Percentiles rank a stretch among this genome's conserved stretches.
Conservation (phyloP, 176 grass and related monocot species). For the Phyllostachys edulis region DNA sequence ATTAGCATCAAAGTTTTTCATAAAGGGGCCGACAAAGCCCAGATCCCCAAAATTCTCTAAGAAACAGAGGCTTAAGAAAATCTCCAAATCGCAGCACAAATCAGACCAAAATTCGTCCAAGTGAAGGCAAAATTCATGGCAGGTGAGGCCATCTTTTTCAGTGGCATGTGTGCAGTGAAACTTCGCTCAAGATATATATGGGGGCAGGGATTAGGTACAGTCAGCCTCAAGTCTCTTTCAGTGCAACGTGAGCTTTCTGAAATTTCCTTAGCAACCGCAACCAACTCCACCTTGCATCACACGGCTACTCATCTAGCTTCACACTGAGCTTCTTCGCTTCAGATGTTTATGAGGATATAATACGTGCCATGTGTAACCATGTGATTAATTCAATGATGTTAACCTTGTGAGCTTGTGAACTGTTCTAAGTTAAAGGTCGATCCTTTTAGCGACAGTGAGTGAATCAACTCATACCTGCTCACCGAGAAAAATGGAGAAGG, state of each 20-base stretch:
- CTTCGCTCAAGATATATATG: background rate
- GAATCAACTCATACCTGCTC: slow-evolving; percentile 36
- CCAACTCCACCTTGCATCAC: slow-evolving; percentile 24
- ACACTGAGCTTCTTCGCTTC: background rate
- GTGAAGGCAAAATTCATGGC: no score
- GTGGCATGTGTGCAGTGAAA: background rate
- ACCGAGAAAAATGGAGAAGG: slow-evolving; percentile 1
- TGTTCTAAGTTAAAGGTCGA: background rate
- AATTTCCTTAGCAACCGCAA: slow-evolving; percentile 24
- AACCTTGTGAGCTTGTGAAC: background rate
- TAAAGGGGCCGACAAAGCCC: no score
- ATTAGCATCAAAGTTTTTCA: no score
- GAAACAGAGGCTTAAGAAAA: no score
- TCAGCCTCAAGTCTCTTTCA: background rate
- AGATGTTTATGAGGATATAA: background rate
- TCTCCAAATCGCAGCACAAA: no score
- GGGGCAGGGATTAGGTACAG: background rate
- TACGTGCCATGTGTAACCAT: background rate
- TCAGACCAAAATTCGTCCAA: no score
- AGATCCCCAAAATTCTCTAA: no score
- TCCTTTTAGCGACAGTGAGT: slow-evolving; percentile 3
- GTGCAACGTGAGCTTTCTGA: background rate
- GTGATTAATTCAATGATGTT: background rate
- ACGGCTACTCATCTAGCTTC: background rate
- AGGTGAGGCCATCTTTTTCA: no score